Conservation (phyloP, 306 rosid species). For the Vigna mungo region DNA sequence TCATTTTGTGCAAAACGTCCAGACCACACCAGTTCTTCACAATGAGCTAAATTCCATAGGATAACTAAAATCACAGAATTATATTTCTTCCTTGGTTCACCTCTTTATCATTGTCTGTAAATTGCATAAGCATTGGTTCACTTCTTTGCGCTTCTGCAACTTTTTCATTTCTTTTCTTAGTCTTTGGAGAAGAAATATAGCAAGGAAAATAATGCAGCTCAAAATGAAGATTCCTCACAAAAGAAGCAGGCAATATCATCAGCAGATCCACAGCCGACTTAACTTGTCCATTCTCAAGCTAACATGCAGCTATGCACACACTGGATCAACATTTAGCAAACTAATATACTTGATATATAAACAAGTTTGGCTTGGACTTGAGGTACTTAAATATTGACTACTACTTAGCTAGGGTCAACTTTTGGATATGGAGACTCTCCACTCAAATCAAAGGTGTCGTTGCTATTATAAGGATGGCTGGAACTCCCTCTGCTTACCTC, state of each 20-base stretch:
- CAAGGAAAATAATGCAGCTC: background rate
- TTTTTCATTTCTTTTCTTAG: no score
- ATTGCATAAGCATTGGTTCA: background rate
- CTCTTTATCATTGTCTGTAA: background rate
- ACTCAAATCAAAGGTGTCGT: constrained; percentile 39
- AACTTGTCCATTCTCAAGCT: background rate
- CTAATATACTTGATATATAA: background rate
- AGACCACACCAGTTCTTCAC: background rate
- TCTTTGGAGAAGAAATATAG: background rate
- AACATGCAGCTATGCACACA: background rate
- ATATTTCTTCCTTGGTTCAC: background rate
- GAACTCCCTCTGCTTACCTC: constrained; percentile 42
- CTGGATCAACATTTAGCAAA: constrained; percentile 9
- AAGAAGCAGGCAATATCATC: background rate
- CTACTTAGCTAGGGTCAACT: constrained; percentile 18
- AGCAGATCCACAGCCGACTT: background rate
- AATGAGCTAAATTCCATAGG: background rate
- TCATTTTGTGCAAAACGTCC: background rate
- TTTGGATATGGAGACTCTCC: constrained; percentile 41
- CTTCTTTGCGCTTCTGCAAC: background rate
- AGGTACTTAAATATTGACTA: background rate
- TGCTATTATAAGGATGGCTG: constrained; percentile 46
- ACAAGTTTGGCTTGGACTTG: background rate
- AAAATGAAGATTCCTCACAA: background rate
- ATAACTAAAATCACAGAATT: background rate